Conservation (phyloP, 495 filamentous ascomycete species). For the Pyrenopolyporus hunteri region DNA sequence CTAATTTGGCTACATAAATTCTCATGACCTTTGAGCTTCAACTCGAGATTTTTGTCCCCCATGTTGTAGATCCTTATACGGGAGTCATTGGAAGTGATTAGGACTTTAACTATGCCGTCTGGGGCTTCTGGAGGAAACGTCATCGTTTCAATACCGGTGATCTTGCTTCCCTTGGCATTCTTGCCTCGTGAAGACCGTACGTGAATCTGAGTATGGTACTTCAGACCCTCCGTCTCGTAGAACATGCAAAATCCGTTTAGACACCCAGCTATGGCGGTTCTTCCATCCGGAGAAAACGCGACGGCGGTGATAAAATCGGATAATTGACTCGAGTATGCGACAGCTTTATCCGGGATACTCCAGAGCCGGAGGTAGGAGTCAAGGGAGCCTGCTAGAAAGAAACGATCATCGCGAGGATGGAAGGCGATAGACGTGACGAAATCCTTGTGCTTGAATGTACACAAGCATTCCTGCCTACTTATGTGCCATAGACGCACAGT, state of each 20-base stretch:
- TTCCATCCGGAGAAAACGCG: slow-evolving; percentile 90
- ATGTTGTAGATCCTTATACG: slow-evolving; percentile 91
- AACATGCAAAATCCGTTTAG: slow-evolving; percentile 86
- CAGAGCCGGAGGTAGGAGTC: slow-evolving; percentile 92
- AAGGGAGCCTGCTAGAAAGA: slow-evolving; percentile 92
- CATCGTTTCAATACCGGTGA: slow-evolving; percentile 90
- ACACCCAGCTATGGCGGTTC: slow-evolving; percentile 86
- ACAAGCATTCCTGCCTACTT: slow-evolving; percentile 83
- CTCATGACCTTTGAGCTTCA: slow-evolving; percentile 92
- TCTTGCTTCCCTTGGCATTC: slow-evolving; percentile 96
- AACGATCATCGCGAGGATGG: slow-evolving; percentile 92
- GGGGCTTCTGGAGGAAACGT: slow-evolving; percentile 59
- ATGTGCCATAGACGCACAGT: slow-evolving; percentile 96
- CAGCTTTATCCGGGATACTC: slow-evolving; percentile 96
- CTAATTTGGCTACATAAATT: slow-evolving; percentile 93
- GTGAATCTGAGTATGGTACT: slow-evolving; percentile 81
- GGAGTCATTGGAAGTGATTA: slow-evolving; percentile 96
- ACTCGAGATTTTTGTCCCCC: slow-evolving; percentile 78
- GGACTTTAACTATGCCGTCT: slow-evolving; percentile 77
- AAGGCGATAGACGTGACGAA: slow-evolving; percentile 95
- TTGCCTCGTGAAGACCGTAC: slow-evolving; percentile 88
- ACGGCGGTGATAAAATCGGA: slow-evolving; percentile 94
- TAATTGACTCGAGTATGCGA: slow-evolving; percentile 82
- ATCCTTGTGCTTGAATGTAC: slow-evolving; percentile 95
- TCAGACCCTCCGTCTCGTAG: slow-evolving; percentile 93